Conservation (phyloP, 2,329 filamentous ascomycete genomes). For the Monosporascus sp. region DNA sequence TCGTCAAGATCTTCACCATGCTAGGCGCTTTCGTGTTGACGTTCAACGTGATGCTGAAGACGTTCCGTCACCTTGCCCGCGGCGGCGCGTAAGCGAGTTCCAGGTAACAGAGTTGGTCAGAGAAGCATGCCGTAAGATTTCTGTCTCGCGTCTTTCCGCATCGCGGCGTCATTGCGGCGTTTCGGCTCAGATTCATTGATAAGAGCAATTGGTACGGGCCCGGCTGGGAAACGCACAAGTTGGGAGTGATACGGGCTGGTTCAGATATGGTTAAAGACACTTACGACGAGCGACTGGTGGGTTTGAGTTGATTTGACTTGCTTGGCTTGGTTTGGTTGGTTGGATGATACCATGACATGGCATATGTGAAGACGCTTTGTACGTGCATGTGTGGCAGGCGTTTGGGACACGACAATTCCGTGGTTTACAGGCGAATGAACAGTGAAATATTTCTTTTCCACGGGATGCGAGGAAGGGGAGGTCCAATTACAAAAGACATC, state of each 20-base stretch:
- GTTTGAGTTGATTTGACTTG: not conserved
- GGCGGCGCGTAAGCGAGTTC: not conserved
- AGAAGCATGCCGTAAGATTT: too few relatives aligned
- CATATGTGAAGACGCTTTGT: not conserved
- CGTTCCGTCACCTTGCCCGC: constrained; percentile 6
- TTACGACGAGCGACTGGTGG: not conserved
- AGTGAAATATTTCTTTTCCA: too few relatives aligned
- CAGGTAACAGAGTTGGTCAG: too few relatives aligned
- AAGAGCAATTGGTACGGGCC: too few relatives aligned
- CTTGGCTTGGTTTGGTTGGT: not conserved
- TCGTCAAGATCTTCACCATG: constrained; percentile 50
- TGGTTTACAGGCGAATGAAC: too few relatives aligned
- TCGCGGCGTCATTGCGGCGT: too few relatives aligned
- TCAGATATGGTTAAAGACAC: too few relatives aligned
- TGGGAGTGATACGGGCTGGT: too few relatives aligned
- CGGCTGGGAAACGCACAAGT: too few relatives aligned
- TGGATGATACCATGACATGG: not conserved
- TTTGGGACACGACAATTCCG: not conserved
- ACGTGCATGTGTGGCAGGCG: not conserved
- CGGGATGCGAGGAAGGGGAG: not conserved
- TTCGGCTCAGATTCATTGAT: too few relatives aligned
- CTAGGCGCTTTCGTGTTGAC: constrained; percentile 39
- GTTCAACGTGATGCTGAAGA: constrained; percentile 30
- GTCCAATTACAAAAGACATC: too few relatives aligned
- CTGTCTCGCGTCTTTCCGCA: too few relatives aligned